Evolutionary conservation across 2,329 filamentous ascomycete genomes (phyloP), one percentile per base, ranked within the genome.

Genomic region (Xylariales sp.): DNA sequence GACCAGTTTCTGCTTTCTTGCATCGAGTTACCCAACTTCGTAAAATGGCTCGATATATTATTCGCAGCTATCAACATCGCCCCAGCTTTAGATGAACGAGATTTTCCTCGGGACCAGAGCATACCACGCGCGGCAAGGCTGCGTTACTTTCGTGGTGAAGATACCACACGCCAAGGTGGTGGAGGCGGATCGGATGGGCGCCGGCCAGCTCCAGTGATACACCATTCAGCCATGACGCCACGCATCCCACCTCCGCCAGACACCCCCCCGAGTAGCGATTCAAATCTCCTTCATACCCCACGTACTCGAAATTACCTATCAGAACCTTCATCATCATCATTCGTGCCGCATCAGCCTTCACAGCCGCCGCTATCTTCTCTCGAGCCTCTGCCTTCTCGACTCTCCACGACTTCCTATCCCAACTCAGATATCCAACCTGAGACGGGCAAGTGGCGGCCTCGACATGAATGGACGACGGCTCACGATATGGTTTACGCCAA

Each of bases 61-160:
- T 85, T 82, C 51, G 81, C 82, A n/a, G 83, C 81, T 32, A 84
- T 89, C 42, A 81, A 87, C 51, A 75, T 89, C 15, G 78, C 83
- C 11, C 68, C 76, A 1, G 77, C 83, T 1, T 71, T 88, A 27
- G 85, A 89, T 48, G 84, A 88, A 47, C 76, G 85, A 32, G 72
- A 78, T 29, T 74, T 81, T 37, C 78, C 78, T 3, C 65, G 71
- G 29, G 78, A 82, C 49, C 75, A 78, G 57, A 79, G 75, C 24
- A 72, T 81, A 35, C 78, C 78, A 8, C 66, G 74, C n/a, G 62
- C 73, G 29, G 72, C 75, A 47, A 62, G 72, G 21, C 65, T 74
- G 43, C 69, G 70, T 30, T 76, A 69, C 67, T 63, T 69, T 40
- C 66, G 65, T 6, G 68, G 65, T 10, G 56, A 61, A 45, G 46